Conservation (phyloP, 2,329 filamentous ascomycete species). For the Penicillium rolfsii region DNA sequence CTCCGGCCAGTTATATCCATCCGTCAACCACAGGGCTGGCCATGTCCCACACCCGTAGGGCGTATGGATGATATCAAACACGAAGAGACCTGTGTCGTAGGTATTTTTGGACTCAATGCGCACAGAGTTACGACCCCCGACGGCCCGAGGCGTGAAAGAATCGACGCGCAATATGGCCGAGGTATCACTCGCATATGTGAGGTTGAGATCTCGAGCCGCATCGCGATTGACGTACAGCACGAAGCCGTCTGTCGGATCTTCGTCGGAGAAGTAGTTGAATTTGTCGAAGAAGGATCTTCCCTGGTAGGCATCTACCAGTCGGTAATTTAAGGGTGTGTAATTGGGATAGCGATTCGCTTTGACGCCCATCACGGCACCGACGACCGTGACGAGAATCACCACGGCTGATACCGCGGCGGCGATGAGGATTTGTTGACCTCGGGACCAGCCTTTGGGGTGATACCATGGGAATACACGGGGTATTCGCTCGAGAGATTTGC, state of each 20-base stretch:
- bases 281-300: conserved; percentile 50
- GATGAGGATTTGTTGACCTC: conserved; percentile 55
- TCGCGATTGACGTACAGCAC: conserved; percentile 48
- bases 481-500: conserved; percentile 5
- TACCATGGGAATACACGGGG: conserved; percentile 38
- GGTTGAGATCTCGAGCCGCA: conserved; percentile 51
- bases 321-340: conserved; percentile 48
- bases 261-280: conserved; percentile 51
- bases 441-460: conserved; percentile 58
- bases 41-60: conserved; percentile 67
- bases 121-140: conserved; percentile 65
- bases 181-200: conserved; percentile 61
- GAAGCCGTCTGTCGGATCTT: conserved; percentile 51
- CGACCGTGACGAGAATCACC: conserved; percentile 54
- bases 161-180: conserved; percentile 65
- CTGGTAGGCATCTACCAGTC: conserved; percentile 47
- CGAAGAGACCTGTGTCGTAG: conserved; percentile 67
- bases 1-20: conserved; percentile 63
- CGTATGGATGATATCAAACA: conserved; percentile 68
- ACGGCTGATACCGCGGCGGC: conserved; percentile 45
- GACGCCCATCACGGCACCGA: conserved; percentile 47
- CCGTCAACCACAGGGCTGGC: conserved; percentile 69
- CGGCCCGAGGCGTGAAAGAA: conserved; percentile 60
- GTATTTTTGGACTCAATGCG: conserved; percentile 63
- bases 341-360: conserved; percentile 48